Base-by-base conservation (phyloP, 352 stramenopile species). In the Pythium brachiatum region DNA sequence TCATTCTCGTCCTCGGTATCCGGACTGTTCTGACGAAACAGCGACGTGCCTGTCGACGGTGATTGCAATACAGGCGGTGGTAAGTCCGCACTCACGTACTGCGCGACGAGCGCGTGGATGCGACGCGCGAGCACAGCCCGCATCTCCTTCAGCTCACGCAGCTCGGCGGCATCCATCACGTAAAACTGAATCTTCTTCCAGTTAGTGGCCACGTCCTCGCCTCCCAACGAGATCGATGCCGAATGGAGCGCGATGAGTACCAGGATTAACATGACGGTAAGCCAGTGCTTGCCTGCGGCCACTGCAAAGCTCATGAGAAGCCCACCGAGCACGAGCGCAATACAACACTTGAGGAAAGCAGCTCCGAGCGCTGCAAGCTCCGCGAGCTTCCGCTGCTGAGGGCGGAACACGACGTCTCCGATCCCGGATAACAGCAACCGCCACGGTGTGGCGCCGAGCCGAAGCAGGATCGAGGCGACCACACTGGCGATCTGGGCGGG, bases 161-260 rank as follows among this genome's bases (percentile, higher is more conserved):
- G 75, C 43, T 87, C 78, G 0, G 73, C 63, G 2, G 69, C 43
- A 68, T 89, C 81, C 79, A 90, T 89, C 5, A 90, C 57, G 58
- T 90, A 88, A 38, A 90, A 88, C 68, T 90, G 81, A 21, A 81
- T 66, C 60, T 88, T 88, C 60, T 86, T 83, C 79, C 80, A 83
- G 51, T 87, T 75, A 54, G 81, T 69, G 16, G 72, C 75, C 54
- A 88, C 56, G 21, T 79, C 70, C n/a, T 78, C 70, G 21, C 76
- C 71, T 23, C 74, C 70, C 15, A 71, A 55, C 34, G 71, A 72
- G 0, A 68, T 68, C 26, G 75, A 71, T 44, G 74, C 67, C 27
- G 66, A 60, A 21, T 81, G 78, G 23, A 78, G 51, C 7, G 57
- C 67, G 13, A 78, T 54, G 15, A 88, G 44, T 21, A 81, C 26